Evolutionary conservation across 2,329 filamentous ascomycete species (phyloP), one percentile per base, ranked within the genome.

Genomic region (Chaetomiaceae sp.): DNA sequence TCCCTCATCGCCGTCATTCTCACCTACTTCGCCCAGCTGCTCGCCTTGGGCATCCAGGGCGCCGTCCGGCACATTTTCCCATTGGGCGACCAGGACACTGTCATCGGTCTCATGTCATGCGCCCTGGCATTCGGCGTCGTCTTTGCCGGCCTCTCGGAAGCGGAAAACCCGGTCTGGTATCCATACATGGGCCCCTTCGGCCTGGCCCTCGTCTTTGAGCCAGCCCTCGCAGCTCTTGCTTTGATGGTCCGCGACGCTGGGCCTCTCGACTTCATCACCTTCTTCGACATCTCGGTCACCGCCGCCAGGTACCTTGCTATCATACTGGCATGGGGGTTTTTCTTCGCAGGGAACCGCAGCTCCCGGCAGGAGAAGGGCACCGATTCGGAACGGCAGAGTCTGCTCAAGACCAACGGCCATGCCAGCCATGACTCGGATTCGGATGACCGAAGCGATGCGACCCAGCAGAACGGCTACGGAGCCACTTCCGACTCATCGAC

Each of bases 71-170:
- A 66, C 62, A 34, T 62, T 61, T 51, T 79, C 72, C 74, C 69
- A 69, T 37, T 52, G 8, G 68, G 70, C 1, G 71, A 75, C 20
- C 74, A 78, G 47, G 72, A 80, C 59, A 68, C 72, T 36, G 71
- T 77, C 56, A 76, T 88, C 50, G 80, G 82, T 50, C 71, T 80
- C 34, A 69, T 88, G 23, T 80, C 83, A 1, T 85, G 82, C 51
- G 73, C 83, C 42, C 68, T 88, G 25, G 73, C 82, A n/a, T 89
- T 85, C 66, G 78, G 81, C 3, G 75, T 84, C 14, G 75, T 86
- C 60, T 71, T 83, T 54, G 73, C 79, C 37, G 75, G 75, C 19
- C 72, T 87, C 14, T 69, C 74, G 2, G 78, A 81, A 48, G 71
- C 72, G 17, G 65, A 72, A 27, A 72, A 75, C 47, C 73, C 76